Conservation (phyloP, 441 rosid genomes). For the Brassica hybrid region DNA sequence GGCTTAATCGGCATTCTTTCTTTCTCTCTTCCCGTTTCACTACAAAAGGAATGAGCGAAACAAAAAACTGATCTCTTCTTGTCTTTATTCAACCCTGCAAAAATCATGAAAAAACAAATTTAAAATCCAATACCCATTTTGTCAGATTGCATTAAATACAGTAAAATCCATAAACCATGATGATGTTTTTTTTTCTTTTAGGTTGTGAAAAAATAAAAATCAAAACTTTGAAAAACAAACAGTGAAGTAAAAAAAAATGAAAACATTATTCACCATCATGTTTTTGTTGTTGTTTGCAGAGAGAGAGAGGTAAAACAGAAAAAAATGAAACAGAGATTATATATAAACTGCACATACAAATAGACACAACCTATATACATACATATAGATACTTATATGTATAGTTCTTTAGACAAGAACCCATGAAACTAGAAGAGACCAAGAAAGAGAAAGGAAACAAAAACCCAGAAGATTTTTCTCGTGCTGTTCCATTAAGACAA, state of each 20-base stretch:
- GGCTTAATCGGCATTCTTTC: slow-evolving; percentile 77
- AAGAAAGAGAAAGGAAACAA: slow-evolving; percentile 30
- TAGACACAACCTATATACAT: not conserved
- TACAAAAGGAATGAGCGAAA: slow-evolving; percentile 54
- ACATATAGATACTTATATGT: not conserved
- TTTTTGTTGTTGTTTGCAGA: slow-evolving; percentile 2
- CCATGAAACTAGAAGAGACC: slow-evolving; percentile 42
- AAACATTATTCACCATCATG: slow-evolving; percentile 13
- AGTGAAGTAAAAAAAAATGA: slow-evolving; percentile 17
- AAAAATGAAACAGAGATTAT: slow-evolving; percentile 13
- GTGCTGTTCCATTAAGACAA: slow-evolving; percentile 31
- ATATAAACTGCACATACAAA: slow-evolving; percentile 4
- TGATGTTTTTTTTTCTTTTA: slow-evolving; percentile 2
- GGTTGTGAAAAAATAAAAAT: not conserved
- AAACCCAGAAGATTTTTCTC: not conserved
- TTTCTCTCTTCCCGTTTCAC: slow-evolving; percentile 34
- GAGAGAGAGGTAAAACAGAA: slow-evolving; percentile 4
- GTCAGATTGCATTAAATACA: slow-evolving; percentile 55
- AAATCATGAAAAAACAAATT: slow-evolving; percentile 21
- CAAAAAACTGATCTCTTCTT: slow-evolving; percentile 42
- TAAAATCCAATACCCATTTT: slow-evolving; percentile 39
- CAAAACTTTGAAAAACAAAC: slow-evolving; percentile 26
- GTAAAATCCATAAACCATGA: slow-evolving; percentile 40
- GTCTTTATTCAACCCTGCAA: slow-evolving; percentile 45
- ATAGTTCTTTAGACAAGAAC: slow-evolving; percentile 33